A percentile compares a stretch with the other conserved stretches of the same genome.
Evolutionary conservation across 208 protist species (phyloP).

Genomic region (Herpetomonas tarakana): DNA sequence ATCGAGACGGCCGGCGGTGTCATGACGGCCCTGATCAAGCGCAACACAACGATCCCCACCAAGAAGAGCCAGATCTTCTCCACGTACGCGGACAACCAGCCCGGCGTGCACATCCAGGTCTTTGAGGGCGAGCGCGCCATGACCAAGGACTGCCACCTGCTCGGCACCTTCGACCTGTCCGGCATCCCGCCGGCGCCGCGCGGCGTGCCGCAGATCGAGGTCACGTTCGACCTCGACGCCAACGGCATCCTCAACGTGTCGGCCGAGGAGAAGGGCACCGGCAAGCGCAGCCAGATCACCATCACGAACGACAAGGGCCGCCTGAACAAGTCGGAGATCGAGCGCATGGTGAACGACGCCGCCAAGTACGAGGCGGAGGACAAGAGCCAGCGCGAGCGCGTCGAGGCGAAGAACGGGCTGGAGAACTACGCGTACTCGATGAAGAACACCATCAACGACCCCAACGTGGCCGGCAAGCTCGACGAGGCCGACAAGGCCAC

Average conservation of each 20-base stretch:
- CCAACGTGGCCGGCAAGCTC: constrained; percentile 16
- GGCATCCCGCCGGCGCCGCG: constrained; percentile 77
- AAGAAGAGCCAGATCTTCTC: constrained; percentile 90
- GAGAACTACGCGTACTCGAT: constrained; percentile 89
- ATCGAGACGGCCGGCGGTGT: constrained; percentile 92
- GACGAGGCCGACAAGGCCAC: constrained; percentile 52
- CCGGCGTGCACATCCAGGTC: constrained; percentile 91
- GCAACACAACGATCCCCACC: constrained; percentile 82
- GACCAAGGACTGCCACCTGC: constrained; percentile 91
- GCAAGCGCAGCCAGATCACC: constrained; percentile 86
- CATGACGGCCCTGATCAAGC: constrained; percentile 92
- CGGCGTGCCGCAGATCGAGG: constrained; percentile 97
- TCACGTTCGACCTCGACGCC: constrained; percentile 98
- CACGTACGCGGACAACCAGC: constrained; percentile 85
- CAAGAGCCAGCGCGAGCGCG: constrained; percentile 64
- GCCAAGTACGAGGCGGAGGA: constrained; percentile 94
- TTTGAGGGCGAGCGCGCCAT: constrained; percentile 94
- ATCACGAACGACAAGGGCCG: constrained; percentile 97
- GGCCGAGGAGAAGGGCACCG: constrained; percentile 89
- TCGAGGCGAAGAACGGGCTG: constrained; percentile 93
- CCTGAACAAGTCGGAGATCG: constrained; percentile 94
- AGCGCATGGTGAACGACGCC: constrained; percentile 95
- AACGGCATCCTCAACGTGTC: constrained; percentile 97
- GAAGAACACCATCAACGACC: constrained; percentile 54
- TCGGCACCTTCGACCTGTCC: constrained; percentile 94